Base-by-base conservation (phyloP, 495 filamentous ascomycete species). In the Aspergillus avenaceus region DNA sequence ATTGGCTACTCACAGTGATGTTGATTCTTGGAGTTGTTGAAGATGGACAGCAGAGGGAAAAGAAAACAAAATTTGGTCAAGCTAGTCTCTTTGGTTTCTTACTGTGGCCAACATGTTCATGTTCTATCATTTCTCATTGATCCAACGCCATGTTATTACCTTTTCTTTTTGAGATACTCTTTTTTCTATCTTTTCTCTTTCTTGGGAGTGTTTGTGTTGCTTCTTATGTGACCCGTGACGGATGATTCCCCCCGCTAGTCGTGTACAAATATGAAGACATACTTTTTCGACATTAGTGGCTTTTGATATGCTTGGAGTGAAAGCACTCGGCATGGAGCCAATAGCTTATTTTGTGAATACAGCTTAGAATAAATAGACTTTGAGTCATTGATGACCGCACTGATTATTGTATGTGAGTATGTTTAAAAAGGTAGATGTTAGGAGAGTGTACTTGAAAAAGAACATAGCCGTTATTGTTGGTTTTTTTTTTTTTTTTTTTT, bases 191-290 rank as follows among this genome's bases (percentile, higher is more conserved):
- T 23, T 18, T 14, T 41, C 24, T 52, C 19, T 1, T 36, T 40
- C 27, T 47, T 23, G 9, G 13, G 37, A n/a, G 44, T 55, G 27
- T 34, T 52, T 38, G 7, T 47, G 25, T 25, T 23, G n/a, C n/a
- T 32, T 36, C 40, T 48, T 12, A 23, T 53, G 40, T 14, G 11
- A 49, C 47, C 50, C 41, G 29, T 27, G 32, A 50, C 36, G 54
- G 58, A 52, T 61, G 58, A 61, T 61, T 61, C 50, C 58, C n/a
- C 58, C 51, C 28, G 19, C 22, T 53, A 48, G 52, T 51, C 44
- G 28, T 61, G 55, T 58, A 61, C 44, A 58, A 57, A 58, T 55
- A 55, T 46, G 45, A 57, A 47, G 29, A 41, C 42, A 49, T 56
- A 48, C 27, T 23, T 32, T n/a, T 45, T 47, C 12, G 13, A 27